Conservation (phyloP, 2,329 filamentous ascomycete genomes). For the Diaporthe vaccinii region DNA sequence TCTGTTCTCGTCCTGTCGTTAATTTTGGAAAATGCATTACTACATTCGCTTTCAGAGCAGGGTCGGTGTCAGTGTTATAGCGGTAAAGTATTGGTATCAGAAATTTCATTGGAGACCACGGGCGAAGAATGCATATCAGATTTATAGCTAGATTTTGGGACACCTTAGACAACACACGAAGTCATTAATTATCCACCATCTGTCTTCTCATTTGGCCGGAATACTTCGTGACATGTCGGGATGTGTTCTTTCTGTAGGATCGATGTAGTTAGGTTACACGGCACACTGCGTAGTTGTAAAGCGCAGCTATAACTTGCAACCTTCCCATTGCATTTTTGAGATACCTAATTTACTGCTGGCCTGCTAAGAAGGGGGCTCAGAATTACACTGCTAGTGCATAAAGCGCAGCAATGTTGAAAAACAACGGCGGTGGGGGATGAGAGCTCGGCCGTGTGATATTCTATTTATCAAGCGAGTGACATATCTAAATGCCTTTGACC, state of each 20-base stretch:
- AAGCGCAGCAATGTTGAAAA: neutral
- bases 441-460: neutral
- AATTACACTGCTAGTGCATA: no score
- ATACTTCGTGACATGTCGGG: no score
- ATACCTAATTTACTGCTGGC: no score
- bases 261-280: neutral
- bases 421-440: neutral
- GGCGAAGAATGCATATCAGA: slow-evolving; percentile 1
- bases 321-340: no score
- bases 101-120: neutral
- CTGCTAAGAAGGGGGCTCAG: no score
- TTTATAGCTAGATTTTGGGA: neutral
- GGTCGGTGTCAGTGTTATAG: neutral
- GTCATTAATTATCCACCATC: neutral
- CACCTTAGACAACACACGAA: neutral
- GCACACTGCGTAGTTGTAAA: neutral
- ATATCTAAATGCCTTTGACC: neutral
- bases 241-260: neutral
- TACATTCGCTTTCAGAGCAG: slow-evolving; percentile 5
- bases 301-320: no score
- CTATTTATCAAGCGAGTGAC: neutral
- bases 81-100: neutral
- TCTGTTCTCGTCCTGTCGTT: neutral
- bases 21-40: neutral
- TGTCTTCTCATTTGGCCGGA: neutral